A percentile compares a stretch with the other conserved stretches of the same genome.
Evolutionary conservation across 768 basidiomycete genomes (phyloP).

Genomic region (Phlebiopsis gigantea): DNA sequence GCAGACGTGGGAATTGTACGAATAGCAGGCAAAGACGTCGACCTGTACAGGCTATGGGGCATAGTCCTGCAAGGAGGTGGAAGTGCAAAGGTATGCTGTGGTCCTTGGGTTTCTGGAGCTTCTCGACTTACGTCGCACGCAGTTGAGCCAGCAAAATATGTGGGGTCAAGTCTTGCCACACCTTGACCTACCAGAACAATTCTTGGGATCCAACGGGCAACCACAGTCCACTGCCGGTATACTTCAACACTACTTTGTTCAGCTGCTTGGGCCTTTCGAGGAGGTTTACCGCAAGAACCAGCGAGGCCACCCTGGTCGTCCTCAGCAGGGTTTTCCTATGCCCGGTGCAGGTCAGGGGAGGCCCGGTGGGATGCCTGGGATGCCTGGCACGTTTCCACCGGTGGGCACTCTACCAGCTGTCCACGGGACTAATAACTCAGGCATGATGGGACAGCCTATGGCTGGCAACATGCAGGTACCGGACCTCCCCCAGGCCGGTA

Average conservation of each 20-base stretch:
- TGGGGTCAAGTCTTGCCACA: constrained; percentile 51
- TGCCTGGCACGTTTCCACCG: constrained; percentile 16
- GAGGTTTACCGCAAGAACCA: constrained; percentile 60
- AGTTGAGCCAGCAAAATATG: constrained; percentile 35
- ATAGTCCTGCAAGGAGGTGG: constrained; percentile 60
- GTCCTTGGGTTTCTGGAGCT: constrained; percentile 2
- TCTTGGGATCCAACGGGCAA: constrained; percentile 29
- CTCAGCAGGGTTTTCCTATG: constrained; percentile 33
- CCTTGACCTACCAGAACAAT: constrained; percentile 32
- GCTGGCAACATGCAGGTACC: constrained; percentile 4
- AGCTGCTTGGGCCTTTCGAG: constrained; percentile 67
- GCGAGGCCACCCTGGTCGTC: constrained; percentile 40
- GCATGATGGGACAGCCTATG: constrained; percentile 10
- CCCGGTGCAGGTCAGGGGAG: constrained; percentile 18
- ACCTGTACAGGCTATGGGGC: constrained; percentile 71
- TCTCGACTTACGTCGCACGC: constrained; percentile 1
- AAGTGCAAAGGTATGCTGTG: constrained; percentile 44
- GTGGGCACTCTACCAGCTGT: constrained; percentile 15
- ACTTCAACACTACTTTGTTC: constrained; percentile 56
- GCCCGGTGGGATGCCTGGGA: constrained; percentile 15
- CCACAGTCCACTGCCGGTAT: constrained; percentile 41
- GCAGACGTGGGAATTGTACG: constrained; percentile 58
- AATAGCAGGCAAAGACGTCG: constrained; percentile 69
- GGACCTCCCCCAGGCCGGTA: constrained; percentile 2
- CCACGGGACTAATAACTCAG: constrained; percentile 8